Base-by-base conservation (phyloP, 495 filamentous ascomycete genomes). In the Podospora pseudopauciseta region DNA sequence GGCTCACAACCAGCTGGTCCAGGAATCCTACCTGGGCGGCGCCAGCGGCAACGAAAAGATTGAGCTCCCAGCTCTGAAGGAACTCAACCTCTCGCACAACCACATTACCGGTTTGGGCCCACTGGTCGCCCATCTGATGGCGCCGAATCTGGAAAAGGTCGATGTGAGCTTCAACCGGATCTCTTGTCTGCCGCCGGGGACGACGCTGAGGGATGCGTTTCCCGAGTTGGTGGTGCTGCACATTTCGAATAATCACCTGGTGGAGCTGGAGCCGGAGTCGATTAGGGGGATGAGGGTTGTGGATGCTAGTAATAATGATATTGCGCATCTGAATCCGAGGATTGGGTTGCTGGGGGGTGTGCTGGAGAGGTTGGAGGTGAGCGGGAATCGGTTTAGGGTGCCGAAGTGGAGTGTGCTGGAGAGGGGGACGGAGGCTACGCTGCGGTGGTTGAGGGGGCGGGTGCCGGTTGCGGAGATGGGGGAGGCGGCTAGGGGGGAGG, bases 401-500 rank as follows among this genome's bases (percentile, higher is more conserved):
- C 94, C 94, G n/a, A 84, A 90, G 55, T 93, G 89, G 84, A 92
- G 91, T 64, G 85, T 96, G 16, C 80, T 98, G 66, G 91, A 93
- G 65, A 91, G 93, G 67, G 94, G 94, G 7, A 97, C 93, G 0
- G 92, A 96, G 74, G 88, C 91, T 19, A 86, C 92, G n/a, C 81
- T 97, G 71, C 83, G 90, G 63, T 98, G 91, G 90, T 75, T 97
- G 66, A 87, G 91, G 67, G 90, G 91, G 61, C 86, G 89, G 67
- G 89, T 98, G 53, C 90, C 91, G 0, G 85, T 83, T 15, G 86
- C 87, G 27, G 91, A 91, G 69, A 82, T 82, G 80, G 80, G 69
- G 1, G 80, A 68, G 1, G 80, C 77, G 20, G 84, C 82, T 82
- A 76, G 74, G 59, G 82, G 74, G 1, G 76, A 79, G 28, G 80